Base-by-base conservation (phyloP, 2,329 filamentous ascomycete genomes). In the Bipolaris victoriae region DNA sequence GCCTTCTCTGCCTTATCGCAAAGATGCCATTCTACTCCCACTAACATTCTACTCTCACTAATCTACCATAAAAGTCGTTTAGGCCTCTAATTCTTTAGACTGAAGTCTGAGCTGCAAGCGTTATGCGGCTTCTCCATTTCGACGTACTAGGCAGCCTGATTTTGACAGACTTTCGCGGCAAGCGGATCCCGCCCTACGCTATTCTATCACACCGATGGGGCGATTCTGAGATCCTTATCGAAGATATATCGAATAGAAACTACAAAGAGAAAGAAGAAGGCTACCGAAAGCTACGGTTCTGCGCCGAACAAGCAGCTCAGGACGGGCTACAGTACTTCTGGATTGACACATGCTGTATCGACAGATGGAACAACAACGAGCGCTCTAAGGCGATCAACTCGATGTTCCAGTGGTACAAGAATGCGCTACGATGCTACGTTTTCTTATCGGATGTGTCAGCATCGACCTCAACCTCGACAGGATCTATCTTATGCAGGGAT, bases 171-270 rank as follows among this genome's bases (percentile, higher is more conserved):
- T 45, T 45, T 31, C 24, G 49, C 47, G 31, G 48, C 33, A 58
- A 58, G 31, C 54, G 26, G 13, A 59, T 60, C 33, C 52, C 49
- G 45, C 52, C 52, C 37, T 74, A 74, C 54, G 72, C 68, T 11
- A 74, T 75, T 47, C 70, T 75, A 22, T 75, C 70, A 7, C 72
- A 76, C 57, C 68, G 62, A 36, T 75, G 69, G 71, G 43, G 57
- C 15, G 55, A 61, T 35, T 65, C 68, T 18, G 69, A 76, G 59
- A 54, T 73, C 35, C 67, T 57, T 48, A 66, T 69, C 51, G 49
- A 66, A 56, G 66, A 72, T 48, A 31, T 69, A 36, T 22, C 6
- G 1, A 20, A 40, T 40, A 3, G 37, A 40, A 40, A 20, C 37
- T 40, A 40, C 10, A 40, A 40, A 40, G 4, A 40, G 37, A 40